These are phyloP conservation scores for Solanum neorickii DNA, from an alignment of 257 asterid species.

Conservation along the genomic window DNA sequence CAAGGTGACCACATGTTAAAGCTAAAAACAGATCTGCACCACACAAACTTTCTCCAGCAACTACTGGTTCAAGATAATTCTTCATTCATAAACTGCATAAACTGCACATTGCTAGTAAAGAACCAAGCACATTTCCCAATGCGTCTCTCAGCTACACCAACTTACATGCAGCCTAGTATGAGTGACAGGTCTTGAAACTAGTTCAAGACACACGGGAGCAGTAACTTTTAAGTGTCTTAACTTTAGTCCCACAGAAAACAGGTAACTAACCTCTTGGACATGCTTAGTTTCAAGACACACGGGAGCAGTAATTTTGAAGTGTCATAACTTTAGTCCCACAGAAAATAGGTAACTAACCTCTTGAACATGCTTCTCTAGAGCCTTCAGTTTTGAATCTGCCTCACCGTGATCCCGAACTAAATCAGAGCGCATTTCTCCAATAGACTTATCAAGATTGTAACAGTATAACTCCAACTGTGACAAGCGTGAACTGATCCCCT, in stretches of 20 bases:
- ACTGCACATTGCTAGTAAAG: not conserved
- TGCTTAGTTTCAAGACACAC: not conserved
- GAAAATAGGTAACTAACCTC: slow-evolving; percentile 43
- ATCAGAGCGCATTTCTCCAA: slow-evolving; percentile 87
- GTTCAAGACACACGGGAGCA: not conserved
- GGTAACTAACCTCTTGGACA: slow-evolving; percentile 52
- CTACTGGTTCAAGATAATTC: not conserved
- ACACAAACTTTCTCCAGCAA: not conserved
- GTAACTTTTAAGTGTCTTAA: not conserved
- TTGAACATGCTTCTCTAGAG: slow-evolving; percentile 76
- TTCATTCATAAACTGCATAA: not conserved
- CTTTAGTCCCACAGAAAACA: not conserved
- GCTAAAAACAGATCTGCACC: not conserved
- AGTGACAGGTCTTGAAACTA: not conserved
- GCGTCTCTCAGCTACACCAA: not conserved
- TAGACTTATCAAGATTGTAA: slow-evolving; percentile 83
- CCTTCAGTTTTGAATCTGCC: slow-evolving; percentile 64
- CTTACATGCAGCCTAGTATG: not conserved
- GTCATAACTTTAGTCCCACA: not conserved
- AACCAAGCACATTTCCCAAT: not conserved
- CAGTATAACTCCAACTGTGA: slow-evolving; percentile 87
- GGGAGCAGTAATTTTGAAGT: not conserved
- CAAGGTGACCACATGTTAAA: not conserved
- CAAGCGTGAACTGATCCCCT: slow-evolving; percentile 88
- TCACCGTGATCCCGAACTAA: slow-evolving; percentile 68